These are phyloP conservation scores for Melampsora occidentalis DNA, from an alignment of 1,284 basidiomycete species.

Conservation along the genomic window DNA sequence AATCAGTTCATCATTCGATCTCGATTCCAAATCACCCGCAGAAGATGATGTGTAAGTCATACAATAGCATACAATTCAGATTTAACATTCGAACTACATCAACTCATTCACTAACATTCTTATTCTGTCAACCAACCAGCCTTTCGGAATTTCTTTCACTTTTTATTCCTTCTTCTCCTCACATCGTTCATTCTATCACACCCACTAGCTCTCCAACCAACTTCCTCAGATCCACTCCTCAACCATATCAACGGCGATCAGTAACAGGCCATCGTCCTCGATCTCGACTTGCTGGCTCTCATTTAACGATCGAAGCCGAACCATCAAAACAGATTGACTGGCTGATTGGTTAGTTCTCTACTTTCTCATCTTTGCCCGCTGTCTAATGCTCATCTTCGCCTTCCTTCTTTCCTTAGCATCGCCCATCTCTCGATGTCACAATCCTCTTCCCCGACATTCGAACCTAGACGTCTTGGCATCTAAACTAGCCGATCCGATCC, in stretches of 20 bases:
- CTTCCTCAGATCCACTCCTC: constrained; percentile 2
- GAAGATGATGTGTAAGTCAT: constrained; percentile 15
- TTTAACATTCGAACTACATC: neutral
- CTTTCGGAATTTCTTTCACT: constrained; percentile 32
- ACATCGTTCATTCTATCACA: neutral
- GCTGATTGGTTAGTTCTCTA: neutral
- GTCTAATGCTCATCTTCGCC: neutral
- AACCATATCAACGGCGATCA: constrained; percentile 4
- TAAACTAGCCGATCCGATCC: constrained; percentile 5
- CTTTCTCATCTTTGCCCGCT: neutral
- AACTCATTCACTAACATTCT: neutral
- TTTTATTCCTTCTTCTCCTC: constrained; percentile 14
- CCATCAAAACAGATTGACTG: neutral
- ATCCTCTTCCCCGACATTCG: constrained; percentile 20
- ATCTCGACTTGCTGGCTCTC: neutral
- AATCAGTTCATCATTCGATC: neutral
- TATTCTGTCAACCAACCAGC: neutral
- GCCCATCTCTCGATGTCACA: constrained; percentile 31
- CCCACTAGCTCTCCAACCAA: constrained; percentile 2
- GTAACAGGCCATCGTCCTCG: neutral
- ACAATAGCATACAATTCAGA: neutral
- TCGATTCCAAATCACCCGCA: neutral
- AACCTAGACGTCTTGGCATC: constrained; percentile 22
- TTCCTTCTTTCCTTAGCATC: constrained; percentile 6
- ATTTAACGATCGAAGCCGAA: constrained; percentile 1